A percentile compares a stretch with the other conserved stretches of the same genome.
phyloP scores from a whole-genome alignment of 305 asterid genomes.

The Fraxinus sp. region DNA sequence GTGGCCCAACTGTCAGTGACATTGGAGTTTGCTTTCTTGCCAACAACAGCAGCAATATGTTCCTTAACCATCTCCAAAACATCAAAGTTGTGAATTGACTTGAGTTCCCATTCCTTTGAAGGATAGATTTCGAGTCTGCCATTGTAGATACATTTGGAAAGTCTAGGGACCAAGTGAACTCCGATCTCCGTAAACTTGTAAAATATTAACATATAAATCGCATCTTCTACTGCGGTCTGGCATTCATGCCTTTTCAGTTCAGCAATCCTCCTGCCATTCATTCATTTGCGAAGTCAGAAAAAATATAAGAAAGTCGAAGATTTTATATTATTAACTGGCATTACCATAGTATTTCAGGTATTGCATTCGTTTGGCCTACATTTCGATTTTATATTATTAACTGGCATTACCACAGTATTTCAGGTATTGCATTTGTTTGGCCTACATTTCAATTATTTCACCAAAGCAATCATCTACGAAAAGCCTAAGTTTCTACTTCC shows the following conservation, averaged over 20 bases:
- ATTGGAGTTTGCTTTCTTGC: constrained; percentile 49
- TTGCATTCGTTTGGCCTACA: constrained; percentile 27
- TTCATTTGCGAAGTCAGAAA: constrained; percentile 27
- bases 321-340: constrained; percentile 31
- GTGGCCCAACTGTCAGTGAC: constrained; percentile 53
- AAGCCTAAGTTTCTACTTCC: constrained; percentile 23
- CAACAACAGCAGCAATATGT: constrained; percentile 51
- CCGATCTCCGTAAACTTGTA: constrained; percentile 56
- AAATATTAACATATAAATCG: constrained; percentile 54
- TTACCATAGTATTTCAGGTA: constrained; percentile 41
- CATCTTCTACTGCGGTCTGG: constrained; percentile 64
- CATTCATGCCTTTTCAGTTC: constrained; percentile 52
- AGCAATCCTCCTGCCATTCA: constrained; percentile 71
- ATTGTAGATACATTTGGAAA: constrained; percentile 64
- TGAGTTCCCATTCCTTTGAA: constrained; percentile 79
- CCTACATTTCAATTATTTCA: constrained; percentile 35
- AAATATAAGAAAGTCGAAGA: constrained; percentile 11
- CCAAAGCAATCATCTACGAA: constrained; percentile 25
- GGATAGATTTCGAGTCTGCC: constrained; percentile 77
- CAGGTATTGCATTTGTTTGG: constrained; percentile 27
- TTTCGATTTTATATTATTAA: too few relatives aligned
- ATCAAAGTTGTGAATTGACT: constrained; percentile 68
- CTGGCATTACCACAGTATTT: too few relatives aligned
- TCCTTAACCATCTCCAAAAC: constrained; percentile 70
- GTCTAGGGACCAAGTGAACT: constrained; percentile 69